Base-by-base conservation (phyloP, 768 basidiomycete species). In the Leccinum truebloodii region DNA sequence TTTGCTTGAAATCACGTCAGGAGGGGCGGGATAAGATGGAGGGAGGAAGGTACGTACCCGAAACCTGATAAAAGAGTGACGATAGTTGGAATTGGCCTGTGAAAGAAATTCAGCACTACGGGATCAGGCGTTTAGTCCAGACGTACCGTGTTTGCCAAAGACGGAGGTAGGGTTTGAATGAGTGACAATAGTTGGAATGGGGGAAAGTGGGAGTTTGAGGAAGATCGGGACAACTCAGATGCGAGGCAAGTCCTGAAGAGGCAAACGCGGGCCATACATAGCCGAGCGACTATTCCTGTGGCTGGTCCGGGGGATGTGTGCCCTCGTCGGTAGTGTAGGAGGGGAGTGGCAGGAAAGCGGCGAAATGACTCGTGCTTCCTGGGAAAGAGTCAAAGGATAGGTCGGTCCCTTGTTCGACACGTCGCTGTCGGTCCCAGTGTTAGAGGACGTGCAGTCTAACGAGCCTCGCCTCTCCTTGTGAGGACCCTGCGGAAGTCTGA, bases 171-270 rank as follows among this genome's bases (percentile, higher is more conserved):
- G 3, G 4, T 61, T 20, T 5, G 59, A 67, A 67, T 1, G 66
- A 67, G 37, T 62, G 66, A 62, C 54, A 44, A 58, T 60, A 67
- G 60, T 62, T 68, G 63, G 60, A 48, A 56, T 9, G 35, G 16
- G 35, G 13, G 13, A n/a, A 39, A 8, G n/a, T 9, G 7, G 2
- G 30, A n/a, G 20, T 6, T 22, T 30, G 22, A 26, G 8, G 66
- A 5, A 9, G 20, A 50, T 7, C 41, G 13, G 6, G 12, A 14
- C 4, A 20, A 37, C 55, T 59, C 59, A 60, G 51, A 39, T 18
- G 26, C 37, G 37, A 54, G 60, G 57, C 3, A 61, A 48, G 22
- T 6, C 20, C 41, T 30, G 34, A 24, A 58, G n/a, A 34, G 59
- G 59, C 3, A 14, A 26, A 18, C 22, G 20, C 2, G 54, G 32